Evolutionary conservation across 495 filamentous ascomycete genomes (phyloP).

Genomic region (Xylaria curta): DNA sequence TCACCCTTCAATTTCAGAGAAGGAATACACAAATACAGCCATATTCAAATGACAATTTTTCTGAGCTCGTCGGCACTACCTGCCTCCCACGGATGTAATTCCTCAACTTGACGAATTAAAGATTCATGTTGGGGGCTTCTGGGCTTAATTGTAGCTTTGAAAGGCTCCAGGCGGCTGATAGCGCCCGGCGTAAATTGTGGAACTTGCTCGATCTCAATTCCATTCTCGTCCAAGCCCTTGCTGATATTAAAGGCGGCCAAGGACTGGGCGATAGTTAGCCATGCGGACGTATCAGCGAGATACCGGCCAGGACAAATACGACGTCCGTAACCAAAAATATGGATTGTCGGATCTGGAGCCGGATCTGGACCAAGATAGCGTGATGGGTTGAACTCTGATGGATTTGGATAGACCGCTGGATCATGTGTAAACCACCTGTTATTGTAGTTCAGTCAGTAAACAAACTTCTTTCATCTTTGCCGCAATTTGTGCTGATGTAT

Average conservation of each 20-base stretch:
- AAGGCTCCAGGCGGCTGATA: conserved; percentile 38
- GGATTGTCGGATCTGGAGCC: conserved; percentile 47
- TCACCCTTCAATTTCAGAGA: background rate
- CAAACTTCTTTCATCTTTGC: background rate
- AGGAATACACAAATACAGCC: background rate
- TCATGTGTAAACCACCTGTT: conserved; percentile 39
- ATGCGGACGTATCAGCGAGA: conserved; percentile 50
- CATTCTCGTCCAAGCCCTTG: conserved; percentile 40
- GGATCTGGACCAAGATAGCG: conserved; percentile 44
- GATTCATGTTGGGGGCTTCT: conserved; percentile 35
- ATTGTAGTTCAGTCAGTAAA: background rate
- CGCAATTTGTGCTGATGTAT: background rate
- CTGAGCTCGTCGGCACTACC: conserved; percentile 37
- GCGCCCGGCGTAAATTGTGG: conserved; percentile 35
- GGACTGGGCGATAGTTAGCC: conserved; percentile 48
- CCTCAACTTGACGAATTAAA: conserved; percentile 40
- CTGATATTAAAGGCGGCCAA: conserved; percentile 49
- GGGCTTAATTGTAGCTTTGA: conserved; percentile 40
- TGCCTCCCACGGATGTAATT: conserved; percentile 49
- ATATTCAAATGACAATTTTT: background rate
- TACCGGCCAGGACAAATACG: conserved; percentile 57
- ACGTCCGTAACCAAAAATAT: conserved; percentile 57
- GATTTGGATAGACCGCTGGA: conserved; percentile 42
- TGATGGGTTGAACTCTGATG: conserved; percentile 48
- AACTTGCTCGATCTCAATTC: conserved; percentile 36